Evolutionary conservation across 441 rosid species (phyloP), one percentile per base, ranked within the genome.

Genomic region (Bocquillonia castaneifolia): DNA sequence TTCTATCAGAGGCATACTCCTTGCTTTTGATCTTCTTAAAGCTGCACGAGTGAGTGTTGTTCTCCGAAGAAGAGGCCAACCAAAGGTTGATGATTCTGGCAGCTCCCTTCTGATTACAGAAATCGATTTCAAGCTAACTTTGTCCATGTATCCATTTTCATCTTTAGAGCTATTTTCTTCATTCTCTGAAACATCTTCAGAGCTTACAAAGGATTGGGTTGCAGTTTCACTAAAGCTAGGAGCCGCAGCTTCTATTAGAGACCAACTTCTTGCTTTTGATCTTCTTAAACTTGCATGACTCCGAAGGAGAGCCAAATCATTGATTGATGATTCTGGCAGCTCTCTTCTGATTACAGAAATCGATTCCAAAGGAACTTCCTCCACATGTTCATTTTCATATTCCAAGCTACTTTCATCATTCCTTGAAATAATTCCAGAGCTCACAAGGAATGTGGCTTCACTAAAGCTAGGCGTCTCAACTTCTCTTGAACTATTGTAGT

Each of bases 51-150:
- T 72, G 50, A 76, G 60, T 45, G 28, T 51, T 40, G 37, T 63
- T 72, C 81, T 80, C 50, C 73, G 79, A 42, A 85, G 80, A 52
- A 93, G 79, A 3, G 97, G 98, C 95, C 98, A 93, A 45, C 98
- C 96, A 0, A 88, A 88, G 52, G 36, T n/a, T n/a, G n/a, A 56
- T 25, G 77, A 52, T 70, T 78, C 79, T 34, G 80, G 73, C 17
- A 74, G 74, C 68, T 78, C 80, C 63, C 79, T 79, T 59, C 59
- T 74, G 52, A 70, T 69, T 29, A 55, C 17, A 48, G 83, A 81
- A 74, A 77, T 75, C 13, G 83, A 69, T 51, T 65, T 77, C 57
- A 63, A 47, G 5, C 37, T 26, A 64, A 37, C 26, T 10, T 65
- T 68, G 52, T 56, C 63, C 44, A 13, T 3, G 39, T 14, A 44